Evolutionary conservation across 257 asterid species (phyloP).

Genomic region (Salvia miltiorrhiza): DNA sequence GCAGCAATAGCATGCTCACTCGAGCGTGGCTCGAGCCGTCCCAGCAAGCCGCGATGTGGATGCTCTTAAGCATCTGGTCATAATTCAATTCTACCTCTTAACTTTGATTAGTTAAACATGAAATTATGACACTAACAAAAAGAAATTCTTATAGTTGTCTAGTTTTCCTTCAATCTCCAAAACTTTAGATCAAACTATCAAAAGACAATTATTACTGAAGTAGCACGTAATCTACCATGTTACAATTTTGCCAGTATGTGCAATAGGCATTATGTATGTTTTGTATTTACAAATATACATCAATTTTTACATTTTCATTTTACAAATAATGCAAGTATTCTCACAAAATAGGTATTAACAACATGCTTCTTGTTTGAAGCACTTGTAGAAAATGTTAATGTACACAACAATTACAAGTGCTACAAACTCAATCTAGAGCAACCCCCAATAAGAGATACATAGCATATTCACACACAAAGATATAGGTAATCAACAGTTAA

Average conservation of each 20-base stretch:
- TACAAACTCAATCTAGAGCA: not conserved
- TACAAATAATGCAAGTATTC: not conserved
- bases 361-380: not conserved
- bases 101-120: no score
- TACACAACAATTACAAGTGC: constrained; percentile 20
- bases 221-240: no score
- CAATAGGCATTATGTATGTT: not conserved
- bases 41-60: no score
- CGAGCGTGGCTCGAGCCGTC: no score
- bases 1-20: no score
- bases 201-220: no score
- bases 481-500: constrained; percentile 18
- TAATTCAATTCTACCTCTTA: no score
- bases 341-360: not conserved
- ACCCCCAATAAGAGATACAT: not conserved
- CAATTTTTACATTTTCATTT: not conserved
- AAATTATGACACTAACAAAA: no score
- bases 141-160: no score
- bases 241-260: not conserved
- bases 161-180: no score
- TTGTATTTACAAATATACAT: constrained; percentile 1
- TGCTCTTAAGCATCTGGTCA: no score
- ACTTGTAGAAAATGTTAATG: not conserved
- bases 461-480: not conserved
- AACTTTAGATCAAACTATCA: no score